Conservation (phyloP, 2,329 filamentous ascomycete species). For the Pyrenochaeta sp. region DNA sequence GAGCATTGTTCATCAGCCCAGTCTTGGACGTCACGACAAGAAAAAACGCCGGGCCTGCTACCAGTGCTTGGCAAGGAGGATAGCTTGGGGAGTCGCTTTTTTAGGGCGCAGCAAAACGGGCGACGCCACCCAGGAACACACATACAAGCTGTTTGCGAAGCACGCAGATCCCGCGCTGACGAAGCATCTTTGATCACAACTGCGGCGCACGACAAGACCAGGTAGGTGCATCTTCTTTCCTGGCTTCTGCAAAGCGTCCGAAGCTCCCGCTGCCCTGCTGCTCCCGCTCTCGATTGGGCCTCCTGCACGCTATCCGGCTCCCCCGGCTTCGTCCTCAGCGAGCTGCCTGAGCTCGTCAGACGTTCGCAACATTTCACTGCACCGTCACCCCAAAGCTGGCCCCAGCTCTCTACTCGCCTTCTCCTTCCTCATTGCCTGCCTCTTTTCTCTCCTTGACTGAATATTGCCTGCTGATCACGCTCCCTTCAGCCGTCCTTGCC, state of each 20-base stretch:
- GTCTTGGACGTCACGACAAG: constrained; percentile 9
- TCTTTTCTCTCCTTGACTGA: background rate
- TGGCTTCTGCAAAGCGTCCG: constrained; percentile 20
- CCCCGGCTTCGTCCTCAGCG: constrained; percentile 26
- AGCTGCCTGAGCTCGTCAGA: constrained; percentile 13
- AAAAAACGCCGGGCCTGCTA: background rate
- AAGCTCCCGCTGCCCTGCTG: constrained; percentile 25
- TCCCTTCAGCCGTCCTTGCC: constrained; percentile 17
- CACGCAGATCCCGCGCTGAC: constrained; percentile 1
- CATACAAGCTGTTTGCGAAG: constrained; percentile 11
- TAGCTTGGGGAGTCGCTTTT: background rate
- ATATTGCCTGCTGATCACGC: constrained; percentile 25
- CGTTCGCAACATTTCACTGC: constrained; percentile 8
- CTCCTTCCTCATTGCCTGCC: constrained; percentile 4
- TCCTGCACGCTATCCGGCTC: constrained; percentile 33
- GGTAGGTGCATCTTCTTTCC: constrained; percentile 25
- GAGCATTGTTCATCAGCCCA: background rate
- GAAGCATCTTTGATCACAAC: background rate
- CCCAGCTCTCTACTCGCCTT: constrained; percentile 4
- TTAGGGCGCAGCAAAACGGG: constrained; percentile 1
- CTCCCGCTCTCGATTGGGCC: constrained; percentile 8
- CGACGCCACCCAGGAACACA: constrained; percentile 14
- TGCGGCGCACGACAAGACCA: constrained; percentile 1
- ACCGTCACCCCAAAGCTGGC: background rate
- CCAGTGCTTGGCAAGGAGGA: background rate